Conservation (phyloP, 2,329 filamentous ascomycete species). For the Penicillium sp. region DNA sequence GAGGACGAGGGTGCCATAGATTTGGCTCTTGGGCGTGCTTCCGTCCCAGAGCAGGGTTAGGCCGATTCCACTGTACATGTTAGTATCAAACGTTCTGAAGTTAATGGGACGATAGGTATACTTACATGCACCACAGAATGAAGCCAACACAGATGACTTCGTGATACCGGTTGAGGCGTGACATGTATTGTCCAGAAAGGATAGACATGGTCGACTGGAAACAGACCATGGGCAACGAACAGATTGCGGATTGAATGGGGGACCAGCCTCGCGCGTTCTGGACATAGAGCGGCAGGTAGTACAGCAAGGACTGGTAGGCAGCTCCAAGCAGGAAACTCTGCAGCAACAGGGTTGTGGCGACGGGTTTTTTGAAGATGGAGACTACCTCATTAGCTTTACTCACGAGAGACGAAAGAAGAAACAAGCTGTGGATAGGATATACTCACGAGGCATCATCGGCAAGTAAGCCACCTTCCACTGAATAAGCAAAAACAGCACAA, state of each 20-base stretch:
- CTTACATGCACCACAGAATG: constrained; percentile 45
- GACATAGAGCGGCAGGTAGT: constrained; percentile 60
- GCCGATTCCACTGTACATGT: constrained; percentile 42
- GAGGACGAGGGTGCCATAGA: constrained; percentile 50
- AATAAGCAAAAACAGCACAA: constrained; percentile 50
- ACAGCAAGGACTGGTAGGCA: constrained; percentile 57
- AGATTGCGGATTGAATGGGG: constrained; percentile 48
- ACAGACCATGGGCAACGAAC: constrained; percentile 50
- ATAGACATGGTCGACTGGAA: constrained; percentile 40
- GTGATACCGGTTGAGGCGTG: constrained; percentile 54
- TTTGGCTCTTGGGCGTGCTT: constrained; percentile 44
- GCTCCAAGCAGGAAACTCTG: constrained; percentile 60
- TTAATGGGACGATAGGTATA: not conserved
- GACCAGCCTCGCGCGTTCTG: constrained; percentile 52
- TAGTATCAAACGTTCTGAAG: constrained; percentile 1
- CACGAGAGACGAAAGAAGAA: too few relatives aligned
- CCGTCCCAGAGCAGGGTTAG: constrained; percentile 50
- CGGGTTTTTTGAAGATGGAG: constrained; percentile 51
- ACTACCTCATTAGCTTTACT: constrained; percentile 19
- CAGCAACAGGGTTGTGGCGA: constrained; percentile 52
- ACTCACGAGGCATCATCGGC: constrained; percentile 55
- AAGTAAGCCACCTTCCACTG: constrained; percentile 55
- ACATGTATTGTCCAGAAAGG: constrained; percentile 56
- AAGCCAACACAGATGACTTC: constrained; percentile 54
- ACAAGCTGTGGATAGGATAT: not conserved